These are phyloP conservation scores for Neofusicoccum sp. DNA, from an alignment of 2,329 filamentous ascomycete genomes.

Conservation along the genomic window DNA sequence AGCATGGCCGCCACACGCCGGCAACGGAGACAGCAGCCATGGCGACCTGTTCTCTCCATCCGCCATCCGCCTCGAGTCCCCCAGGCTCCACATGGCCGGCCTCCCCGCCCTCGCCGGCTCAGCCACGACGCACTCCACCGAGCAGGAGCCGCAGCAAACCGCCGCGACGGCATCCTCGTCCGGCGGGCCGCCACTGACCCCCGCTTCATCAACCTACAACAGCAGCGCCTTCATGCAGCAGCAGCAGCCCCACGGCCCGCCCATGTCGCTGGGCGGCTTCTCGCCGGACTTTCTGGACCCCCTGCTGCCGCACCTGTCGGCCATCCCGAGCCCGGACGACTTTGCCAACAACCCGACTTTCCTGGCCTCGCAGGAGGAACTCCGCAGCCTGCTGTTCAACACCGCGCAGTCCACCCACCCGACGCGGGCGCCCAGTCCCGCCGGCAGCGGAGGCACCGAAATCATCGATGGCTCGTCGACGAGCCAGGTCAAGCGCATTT, in stretches of 20 bases:
- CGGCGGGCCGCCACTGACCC: not conserved
- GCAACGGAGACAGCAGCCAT: not conserved
- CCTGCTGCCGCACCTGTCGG: not conserved
- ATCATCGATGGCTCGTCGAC: constrained; percentile 13
- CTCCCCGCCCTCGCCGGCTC: too few species aligned
- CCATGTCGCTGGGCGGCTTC: not conserved
- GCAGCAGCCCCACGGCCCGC: not conserved
- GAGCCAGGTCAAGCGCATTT: constrained; percentile 27
- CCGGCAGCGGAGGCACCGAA: constrained; percentile 18
- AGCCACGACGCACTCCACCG: too few species aligned
- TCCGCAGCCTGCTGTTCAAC: constrained; percentile 33
- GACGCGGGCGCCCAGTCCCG: constrained; percentile 30
- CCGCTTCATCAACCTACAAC: not conserved
- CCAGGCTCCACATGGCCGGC: too few species aligned
- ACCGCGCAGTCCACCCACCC: constrained; percentile 33
- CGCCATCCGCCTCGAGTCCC: too few species aligned
- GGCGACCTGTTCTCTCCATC: too few species aligned
- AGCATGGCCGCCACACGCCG: not conserved
- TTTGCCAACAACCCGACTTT: constrained; percentile 34
- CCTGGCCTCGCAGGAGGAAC: constrained; percentile 33
- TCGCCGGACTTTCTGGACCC: constrained; percentile 9
- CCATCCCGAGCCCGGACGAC: constrained; percentile 26
- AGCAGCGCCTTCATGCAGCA: not conserved
- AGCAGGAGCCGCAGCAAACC: not conserved
- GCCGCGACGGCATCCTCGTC: not conserved